These are phyloP conservation scores for Tuctoria greenei DNA, from an alignment of 176 grass and related monocot species.

Conservation along the genomic window DNA sequence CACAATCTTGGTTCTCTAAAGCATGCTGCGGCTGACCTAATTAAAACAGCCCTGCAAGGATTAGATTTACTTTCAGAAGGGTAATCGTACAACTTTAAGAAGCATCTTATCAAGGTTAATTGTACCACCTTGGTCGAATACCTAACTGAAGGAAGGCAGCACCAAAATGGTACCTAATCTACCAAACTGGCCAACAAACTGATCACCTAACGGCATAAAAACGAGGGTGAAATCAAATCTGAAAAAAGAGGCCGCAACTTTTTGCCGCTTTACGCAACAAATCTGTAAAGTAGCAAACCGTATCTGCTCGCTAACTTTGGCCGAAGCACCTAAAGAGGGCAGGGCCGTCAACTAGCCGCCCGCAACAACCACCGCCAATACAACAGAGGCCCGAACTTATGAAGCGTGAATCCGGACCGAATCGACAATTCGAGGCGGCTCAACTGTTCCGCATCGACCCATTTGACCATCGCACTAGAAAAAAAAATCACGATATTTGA, in stretches of 20 bases:
- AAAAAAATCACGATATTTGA: slow-evolving; percentile 25
- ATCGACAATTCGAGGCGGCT: neutral
- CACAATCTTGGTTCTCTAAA: neutral
- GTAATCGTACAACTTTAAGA: neutral
- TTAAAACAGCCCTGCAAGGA: neutral
- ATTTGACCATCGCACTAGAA: neutral
- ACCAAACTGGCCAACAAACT: slow-evolving; percentile 31
- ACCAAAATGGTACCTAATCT: slow-evolving; percentile 17
- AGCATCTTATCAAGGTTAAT: neutral
- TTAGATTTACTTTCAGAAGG: neutral
- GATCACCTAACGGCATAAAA: slow-evolving; percentile 31
- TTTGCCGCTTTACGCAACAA: slow-evolving; percentile 52
- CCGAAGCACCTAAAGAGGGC: slow-evolving; percentile 33
- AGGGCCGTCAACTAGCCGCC: slow-evolving; percentile 15
- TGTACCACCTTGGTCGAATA: slow-evolving; percentile 19
- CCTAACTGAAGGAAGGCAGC: neutral
- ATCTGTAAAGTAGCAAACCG: slow-evolving; percentile 49
- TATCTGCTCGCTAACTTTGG: slow-evolving; percentile 42
- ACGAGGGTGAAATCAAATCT: slow-evolving; percentile 6
- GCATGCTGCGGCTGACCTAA: neutral
- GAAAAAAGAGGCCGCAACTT: slow-evolving; percentile 41
- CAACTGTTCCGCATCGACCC: neutral
- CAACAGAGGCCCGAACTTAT: neutral
- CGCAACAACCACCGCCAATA: slow-evolving; percentile 26
- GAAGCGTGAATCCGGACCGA: neutral